Evolutionary conservation across 768 basidiomycete genomes (phyloP), one percentile per base, ranked within the genome.

Genomic region (Dentipellis sp.): DNA sequence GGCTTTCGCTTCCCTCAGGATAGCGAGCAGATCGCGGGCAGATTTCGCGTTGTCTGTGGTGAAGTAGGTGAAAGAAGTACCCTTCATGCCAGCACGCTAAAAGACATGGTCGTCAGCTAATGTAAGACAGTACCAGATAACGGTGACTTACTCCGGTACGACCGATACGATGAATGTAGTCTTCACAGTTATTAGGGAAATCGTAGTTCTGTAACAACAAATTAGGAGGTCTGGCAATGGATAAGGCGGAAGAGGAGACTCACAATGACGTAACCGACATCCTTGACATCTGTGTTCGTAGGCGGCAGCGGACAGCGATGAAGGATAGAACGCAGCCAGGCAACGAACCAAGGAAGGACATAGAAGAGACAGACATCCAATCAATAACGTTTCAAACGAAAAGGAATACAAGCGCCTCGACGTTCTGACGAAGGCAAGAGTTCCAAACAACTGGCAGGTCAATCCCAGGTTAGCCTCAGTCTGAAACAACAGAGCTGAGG

Each of bases 81-180:
- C 94, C 69, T 83, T 94, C 81, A 84, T 80, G 40, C 92, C 92
- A 46, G 92, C 93, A 70, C 91, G 91, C 90, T 93, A 61, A 29
- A 38, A 10, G 21, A 39, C 36, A 36, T 47, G 45, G 55, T 40
- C 48, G 45, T 56, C 14, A 50, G 40, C 57, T 29, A 42, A 48
- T 50, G 47, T 35, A 5, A 19, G 11, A 29, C 10, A 7, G 1
- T 2, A 10, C 12, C 23, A 22, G 17, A 12, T 9, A 35, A 12
- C 46, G 54, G 0, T 16, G 7, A 69, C 80, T 48, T 71, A 91
- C 91, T 55, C 94, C 94, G 61, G 95, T 97, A 69, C 95, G 93
- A 61, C 95, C 97, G 66, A 99, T 99, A 63, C 95, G 92, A 74
- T 99, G 95, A 58, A 97, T 93, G 72, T 98, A 98, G 72, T 97